These are phyloP conservation scores for Thelephora aurantiotincta DNA, from an alignment of 768 basidiomycete species.

Conservation along the genomic window DNA sequence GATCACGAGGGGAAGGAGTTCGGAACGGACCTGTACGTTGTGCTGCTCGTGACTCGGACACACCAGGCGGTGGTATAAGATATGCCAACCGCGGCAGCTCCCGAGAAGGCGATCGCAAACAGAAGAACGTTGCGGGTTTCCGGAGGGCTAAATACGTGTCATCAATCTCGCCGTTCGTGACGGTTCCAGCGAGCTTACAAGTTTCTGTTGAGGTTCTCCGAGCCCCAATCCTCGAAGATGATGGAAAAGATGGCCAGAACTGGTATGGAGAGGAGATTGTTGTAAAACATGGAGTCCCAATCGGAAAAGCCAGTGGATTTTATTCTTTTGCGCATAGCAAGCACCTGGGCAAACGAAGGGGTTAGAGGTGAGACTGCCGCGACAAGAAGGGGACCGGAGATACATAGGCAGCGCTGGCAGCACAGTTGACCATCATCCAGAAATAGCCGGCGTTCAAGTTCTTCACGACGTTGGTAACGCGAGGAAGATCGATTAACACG, in stretches of 20 bases:
- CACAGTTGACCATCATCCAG: conserved; percentile 94
- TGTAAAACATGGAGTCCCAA: conserved; percentile 99
- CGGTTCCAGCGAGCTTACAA: conserved; percentile 53
- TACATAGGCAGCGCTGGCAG: conserved; percentile 78
- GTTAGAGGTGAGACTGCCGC: neutral
- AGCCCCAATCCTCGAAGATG: conserved; percentile 80
- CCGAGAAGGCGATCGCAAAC: conserved; percentile 86
- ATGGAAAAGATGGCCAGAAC: conserved; percentile 74
- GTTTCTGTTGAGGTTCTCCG: conserved; percentile 60
- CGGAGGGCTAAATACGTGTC: conserved; percentile 43
- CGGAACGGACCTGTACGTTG: conserved; percentile 80
- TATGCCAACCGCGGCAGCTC: conserved; percentile 95
- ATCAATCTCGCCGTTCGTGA: no score
- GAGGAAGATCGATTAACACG: conserved; percentile 12
- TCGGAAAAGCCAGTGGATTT: conserved; percentile 92
- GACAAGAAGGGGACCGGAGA: neutral
- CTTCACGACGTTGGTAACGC: conserved; percentile 25
- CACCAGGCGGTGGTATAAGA: conserved; percentile 99
- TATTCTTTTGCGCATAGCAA: conserved; percentile 94
- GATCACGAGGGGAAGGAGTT: conserved; percentile 2
- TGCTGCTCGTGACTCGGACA: conserved; percentile 87
- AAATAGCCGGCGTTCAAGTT: conserved; percentile 72
- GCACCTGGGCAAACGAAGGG: conserved; percentile 38
- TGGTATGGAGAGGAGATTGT: conserved; percentile 91
- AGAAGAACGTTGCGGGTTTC: conserved; percentile 69